Base-by-base conservation (phyloP, 768 basidiomycete species). In the Basidioascus undulatus region DNA sequence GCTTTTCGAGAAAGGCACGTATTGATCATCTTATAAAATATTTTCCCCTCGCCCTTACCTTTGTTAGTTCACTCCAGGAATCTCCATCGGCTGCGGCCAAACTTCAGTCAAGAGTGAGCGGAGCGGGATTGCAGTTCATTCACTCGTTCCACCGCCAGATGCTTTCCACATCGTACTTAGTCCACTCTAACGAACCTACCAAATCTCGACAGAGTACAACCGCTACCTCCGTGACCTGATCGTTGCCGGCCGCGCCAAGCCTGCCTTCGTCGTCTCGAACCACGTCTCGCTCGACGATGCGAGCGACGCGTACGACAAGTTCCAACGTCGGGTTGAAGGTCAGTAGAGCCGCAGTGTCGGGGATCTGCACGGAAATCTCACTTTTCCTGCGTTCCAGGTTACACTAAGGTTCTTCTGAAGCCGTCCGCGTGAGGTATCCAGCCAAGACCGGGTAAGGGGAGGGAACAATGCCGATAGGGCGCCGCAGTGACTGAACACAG, bases 1-100 rank as follows among this genome's bases (percentile, higher is more conserved):
- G 49, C 49, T 69, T 8, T 70, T 70, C 50, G 68, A 69, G 56
- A 70, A 69, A 46, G 68, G 67, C 0, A n/a, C n/a, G n/a, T n/a
- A n/a, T n/a, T n/a, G n/a, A n/a, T n/a, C n/a, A n/a, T n/a, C n/a
- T n/a, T n/a, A n/a, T n/a, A n/a, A n/a, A n/a, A n/a, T n/a, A n/a
- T n/a, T n/a, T n/a, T n/a, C n/a, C n/a, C n/a, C n/a, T n/a, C n/a
- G n/a, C n/a, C n/a, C 52, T 70, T n/a, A 59, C 59, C 3, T 38
- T 70, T 21, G 68, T 66, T 6, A 69, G 68, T 8, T 1, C 67
- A 69, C 54, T 69, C 67, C 53, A 44, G 35, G n/a, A 43, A 9
- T 30, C 28, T 9, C 15, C 2, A 9, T 2, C 28, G 28, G 9
- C 15, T 30, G 9, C 2, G 28, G 10, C 28, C 1, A n/a, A n/a